Conservation (phyloP, 805 yeast species). For the Zygosaccharomyces bisporus region DNA sequence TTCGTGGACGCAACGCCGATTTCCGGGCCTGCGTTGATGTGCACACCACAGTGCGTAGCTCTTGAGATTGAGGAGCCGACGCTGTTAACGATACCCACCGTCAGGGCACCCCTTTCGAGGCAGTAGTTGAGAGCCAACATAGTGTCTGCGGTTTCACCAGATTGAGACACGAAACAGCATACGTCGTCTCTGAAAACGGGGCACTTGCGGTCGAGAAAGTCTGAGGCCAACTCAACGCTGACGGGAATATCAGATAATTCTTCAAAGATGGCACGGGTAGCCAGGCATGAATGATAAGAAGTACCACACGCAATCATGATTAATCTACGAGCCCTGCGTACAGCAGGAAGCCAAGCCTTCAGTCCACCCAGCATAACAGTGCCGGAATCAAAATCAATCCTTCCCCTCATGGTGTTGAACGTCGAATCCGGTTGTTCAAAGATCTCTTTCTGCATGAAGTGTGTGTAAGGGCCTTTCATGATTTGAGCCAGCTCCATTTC, state of each 20-base stretch:
- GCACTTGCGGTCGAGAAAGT: slow-evolving; percentile 87
- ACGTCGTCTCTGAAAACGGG: slow-evolving; percentile 99
- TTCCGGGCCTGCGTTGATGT: slow-evolving; percentile 98
- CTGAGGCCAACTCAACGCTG: slow-evolving; percentile 88
- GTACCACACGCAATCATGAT: slow-evolving; percentile 99
- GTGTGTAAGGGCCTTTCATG: slow-evolving; percentile 95
- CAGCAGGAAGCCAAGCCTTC: slow-evolving; percentile 75
- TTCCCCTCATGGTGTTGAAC: slow-evolving; percentile 98
- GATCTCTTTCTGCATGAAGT: slow-evolving; percentile 98
- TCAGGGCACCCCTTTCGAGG: slow-evolving; percentile 93
- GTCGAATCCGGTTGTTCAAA: slow-evolving; percentile 98
- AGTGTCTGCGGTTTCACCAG: slow-evolving; percentile 98
- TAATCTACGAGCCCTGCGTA: slow-evolving; percentile 90
- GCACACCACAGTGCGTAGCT: slow-evolving; percentile 98
- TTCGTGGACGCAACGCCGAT: slow-evolving; percentile 99
- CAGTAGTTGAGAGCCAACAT: slow-evolving; percentile 94
- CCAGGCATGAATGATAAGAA: slow-evolving; percentile 96
- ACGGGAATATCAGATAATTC: slow-evolving; percentile 95
- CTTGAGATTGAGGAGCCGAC: slow-evolving; percentile 97
- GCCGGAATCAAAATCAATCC: slow-evolving; percentile 83
- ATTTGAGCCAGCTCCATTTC: slow-evolving; percentile 97
- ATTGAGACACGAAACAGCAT: slow-evolving; percentile 95
- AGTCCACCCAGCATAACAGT: slow-evolving; percentile 86
- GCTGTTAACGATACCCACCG: slow-evolving; percentile 95
- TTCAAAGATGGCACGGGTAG: slow-evolving; percentile 93